These are phyloP conservation scores for Paraconiothyrium sp. DNA, from an alignment of 2,329 filamentous ascomycete species.

Conservation along the genomic window DNA sequence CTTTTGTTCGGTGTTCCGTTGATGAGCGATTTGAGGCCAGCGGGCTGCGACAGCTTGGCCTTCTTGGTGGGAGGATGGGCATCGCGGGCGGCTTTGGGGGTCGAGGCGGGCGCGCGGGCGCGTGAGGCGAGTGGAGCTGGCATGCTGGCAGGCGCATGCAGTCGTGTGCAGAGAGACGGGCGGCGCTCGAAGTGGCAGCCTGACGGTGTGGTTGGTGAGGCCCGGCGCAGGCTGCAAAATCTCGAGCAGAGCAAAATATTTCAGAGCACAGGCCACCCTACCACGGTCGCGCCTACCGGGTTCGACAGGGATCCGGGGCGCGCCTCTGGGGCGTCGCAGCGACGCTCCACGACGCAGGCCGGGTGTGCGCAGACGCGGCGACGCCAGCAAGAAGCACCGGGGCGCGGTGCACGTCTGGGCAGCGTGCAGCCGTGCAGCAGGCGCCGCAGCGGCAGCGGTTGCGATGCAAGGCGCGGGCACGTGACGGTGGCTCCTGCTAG, in stretches of 20 bases:
- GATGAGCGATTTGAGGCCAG: constrained; percentile 45
- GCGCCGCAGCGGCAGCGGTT: neutral
- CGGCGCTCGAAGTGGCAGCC: constrained; percentile 30
- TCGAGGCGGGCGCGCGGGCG: constrained; percentile 26
- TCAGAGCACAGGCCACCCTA: constrained; percentile 18
- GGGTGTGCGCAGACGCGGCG: neutral
- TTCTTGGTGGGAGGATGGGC: constrained; percentile 49
- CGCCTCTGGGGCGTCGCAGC: constrained; percentile 18
- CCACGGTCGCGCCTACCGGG: constrained; percentile 9
- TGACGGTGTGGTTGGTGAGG: constrained; percentile 24
- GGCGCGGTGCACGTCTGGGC: neutral
- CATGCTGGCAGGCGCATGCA: constrained; percentile 36
- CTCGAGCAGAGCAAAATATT: constrained; percentile 29
- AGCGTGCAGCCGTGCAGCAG: constrained; percentile 16
- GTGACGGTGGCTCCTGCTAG: constrained; percentile 26
- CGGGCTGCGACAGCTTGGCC: constrained; percentile 44
- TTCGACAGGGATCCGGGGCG: constrained; percentile 10
- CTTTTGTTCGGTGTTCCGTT: constrained; percentile 44
- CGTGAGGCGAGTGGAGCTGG: constrained; percentile 45
- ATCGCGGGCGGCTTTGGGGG: constrained; percentile 34
- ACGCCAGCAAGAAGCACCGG: neutral
- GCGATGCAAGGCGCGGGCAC: constrained; percentile 15
- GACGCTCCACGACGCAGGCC: neutral
- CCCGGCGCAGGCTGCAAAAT: constrained; percentile 32
- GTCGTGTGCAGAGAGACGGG: constrained; percentile 20